Evolutionary conservation across 345 rosid genomes (phyloP).

Genomic region (Schrenkiella parvula): DNA sequence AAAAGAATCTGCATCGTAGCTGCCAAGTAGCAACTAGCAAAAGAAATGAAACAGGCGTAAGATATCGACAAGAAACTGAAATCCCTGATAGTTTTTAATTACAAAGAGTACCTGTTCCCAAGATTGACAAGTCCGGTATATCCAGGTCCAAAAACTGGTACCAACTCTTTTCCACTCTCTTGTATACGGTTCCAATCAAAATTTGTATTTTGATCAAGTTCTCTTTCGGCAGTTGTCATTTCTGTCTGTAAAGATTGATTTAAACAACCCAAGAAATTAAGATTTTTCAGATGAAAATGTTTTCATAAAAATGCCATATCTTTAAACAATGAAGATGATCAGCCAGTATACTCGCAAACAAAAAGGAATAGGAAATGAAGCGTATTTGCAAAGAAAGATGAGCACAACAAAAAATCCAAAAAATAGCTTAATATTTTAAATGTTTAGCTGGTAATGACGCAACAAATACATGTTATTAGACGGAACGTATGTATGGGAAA

Average conservation of each 20-base stretch:
- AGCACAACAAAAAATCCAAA: background rate
- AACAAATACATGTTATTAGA: background rate
- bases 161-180: constrained; percentile 90
- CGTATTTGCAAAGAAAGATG: background rate
- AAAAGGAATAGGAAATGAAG: constrained; percentile 8
- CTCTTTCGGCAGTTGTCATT: constrained; percentile 99
- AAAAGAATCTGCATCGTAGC: constrained; percentile 96
- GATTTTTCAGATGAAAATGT: background rate
- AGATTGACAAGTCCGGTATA: constrained; percentile 96
- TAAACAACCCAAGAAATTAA: constrained; percentile 26
- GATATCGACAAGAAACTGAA: constrained; percentile 1
- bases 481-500: background rate
- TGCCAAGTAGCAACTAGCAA: constrained; percentile 94
- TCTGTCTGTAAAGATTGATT: constrained; percentile 60
- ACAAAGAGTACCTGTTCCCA: constrained; percentile 76
- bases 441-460: background rate
- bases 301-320: constrained; percentile 2
- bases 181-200: constrained; percentile 99
- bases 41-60: constrained; percentile 24
- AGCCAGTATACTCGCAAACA: constrained; percentile 3
- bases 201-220: constrained; percentile 96
- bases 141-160: constrained; percentile 88
- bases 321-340: constrained; percentile 8
- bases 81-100: background rate
- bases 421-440: background rate